A percentile compares a stretch with the other conserved stretches of the same genome.
phyloP scores from a whole-genome alignment of 2,329 filamentous ascomycete species.

The Pyrenochaeta sp. region DNA sequence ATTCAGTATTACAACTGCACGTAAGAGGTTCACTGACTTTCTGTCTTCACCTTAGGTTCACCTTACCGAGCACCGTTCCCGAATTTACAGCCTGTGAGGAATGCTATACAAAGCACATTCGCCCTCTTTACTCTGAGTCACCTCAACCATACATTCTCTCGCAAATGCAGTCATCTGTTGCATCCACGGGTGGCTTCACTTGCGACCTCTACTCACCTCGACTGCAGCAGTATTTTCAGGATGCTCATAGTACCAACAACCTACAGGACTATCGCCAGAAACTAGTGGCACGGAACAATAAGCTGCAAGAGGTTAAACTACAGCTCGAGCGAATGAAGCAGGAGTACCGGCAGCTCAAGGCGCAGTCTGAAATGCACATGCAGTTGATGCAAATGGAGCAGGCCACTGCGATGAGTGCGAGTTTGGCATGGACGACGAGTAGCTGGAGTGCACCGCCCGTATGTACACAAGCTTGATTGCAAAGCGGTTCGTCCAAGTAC shows the following conservation, averaged over 20 bases:
- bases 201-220: conserved; percentile 27
- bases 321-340: conserved; percentile 16
- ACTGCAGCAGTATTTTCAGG: conserved; percentile 20
- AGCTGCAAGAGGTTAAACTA: conserved; percentile 16
- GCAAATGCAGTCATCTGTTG: neutral
- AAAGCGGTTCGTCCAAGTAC: too few relatives aligned
- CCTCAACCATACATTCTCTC: conserved; percentile 6
- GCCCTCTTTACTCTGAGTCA: conserved; percentile 4
- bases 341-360: conserved; percentile 18
- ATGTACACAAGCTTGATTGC: neutral
- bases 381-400: conserved; percentile 17
- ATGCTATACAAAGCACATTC: conserved; percentile 23
- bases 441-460: conserved; percentile 12
- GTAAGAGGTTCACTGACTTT: too few relatives aligned
- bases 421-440: conserved; percentile 1
- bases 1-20: too few relatives aligned
- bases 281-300: conserved; percentile 12
- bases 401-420: conserved; percentile 3
- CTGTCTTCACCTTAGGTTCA: too few relatives aligned
- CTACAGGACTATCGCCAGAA: conserved; percentile 11
- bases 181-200: conserved; percentile 9
- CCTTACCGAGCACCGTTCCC: conserved; percentile 3
- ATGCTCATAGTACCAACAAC: conserved; percentile 13
- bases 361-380: conserved; percentile 15
- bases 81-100: conserved; percentile 24